Conservation (phyloP, 352 stramenopile species). For the Globisporangium megalacanthum region DNA sequence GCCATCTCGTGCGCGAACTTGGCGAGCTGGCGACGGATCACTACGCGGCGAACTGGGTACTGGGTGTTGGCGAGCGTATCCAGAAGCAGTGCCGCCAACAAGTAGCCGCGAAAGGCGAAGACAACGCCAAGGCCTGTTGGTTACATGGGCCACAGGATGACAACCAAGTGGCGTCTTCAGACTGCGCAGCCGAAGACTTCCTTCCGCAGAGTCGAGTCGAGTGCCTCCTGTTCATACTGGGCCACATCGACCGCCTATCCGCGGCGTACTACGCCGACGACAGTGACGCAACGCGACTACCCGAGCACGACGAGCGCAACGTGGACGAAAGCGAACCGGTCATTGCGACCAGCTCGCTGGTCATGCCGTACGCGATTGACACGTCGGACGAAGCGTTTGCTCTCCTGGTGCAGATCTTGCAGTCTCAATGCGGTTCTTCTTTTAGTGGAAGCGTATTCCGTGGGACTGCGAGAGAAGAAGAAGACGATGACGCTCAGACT, state of each 20-base stretch:
- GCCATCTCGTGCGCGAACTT: neutral
- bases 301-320: neutral
- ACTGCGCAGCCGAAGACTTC: neutral
- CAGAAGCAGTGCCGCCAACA: neutral
- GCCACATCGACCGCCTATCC: slow-evolving; percentile 38
- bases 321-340: neutral
- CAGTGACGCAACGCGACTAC: neutral
- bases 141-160: neutral
- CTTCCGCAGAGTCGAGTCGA: slow-evolving; percentile 8
- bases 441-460: neutral
- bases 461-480: neutral
- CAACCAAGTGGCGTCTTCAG: too few relatives aligned
- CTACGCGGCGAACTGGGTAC: slow-evolving; percentile 7
- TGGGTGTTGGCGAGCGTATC: slow-evolving; percentile 7
- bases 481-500: neutral
- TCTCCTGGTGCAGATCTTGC: slow-evolving; percentile 26
- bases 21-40: neutral
- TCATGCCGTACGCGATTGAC: slow-evolving; percentile 38
- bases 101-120: neutral
- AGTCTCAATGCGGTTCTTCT: neutral
- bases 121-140: too few relatives aligned
- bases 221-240: slow-evolving; percentile 35
- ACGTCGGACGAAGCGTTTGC: slow-evolving; percentile 22
- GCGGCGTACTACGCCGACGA: slow-evolving; percentile 19
- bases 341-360: neutral